Percentiles rank a stretch among this genome's conserved stretches.
phyloP scores from a whole-genome alignment of 2,329 filamentous ascomycete genomes.

The Myotisia sp. region DNA sequence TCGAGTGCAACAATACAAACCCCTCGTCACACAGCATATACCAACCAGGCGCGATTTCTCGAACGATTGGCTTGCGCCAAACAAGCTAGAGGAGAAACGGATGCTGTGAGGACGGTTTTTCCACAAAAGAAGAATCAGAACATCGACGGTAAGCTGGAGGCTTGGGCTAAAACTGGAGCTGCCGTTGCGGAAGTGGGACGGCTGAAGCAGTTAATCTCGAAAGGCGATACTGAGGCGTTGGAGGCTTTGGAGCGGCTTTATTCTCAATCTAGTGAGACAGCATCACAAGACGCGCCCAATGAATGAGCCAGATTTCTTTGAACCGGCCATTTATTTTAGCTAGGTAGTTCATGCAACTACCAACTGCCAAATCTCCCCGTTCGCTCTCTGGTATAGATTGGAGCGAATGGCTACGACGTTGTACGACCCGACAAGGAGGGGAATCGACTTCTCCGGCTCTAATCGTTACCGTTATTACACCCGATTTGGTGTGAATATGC shows the following conservation, averaged over 20 bases:
- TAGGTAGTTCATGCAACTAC: no score
- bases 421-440: no score
- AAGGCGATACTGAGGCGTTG: slow-evolving; percentile 25
- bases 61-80: slow-evolving; percentile 54
- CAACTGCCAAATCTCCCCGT: no score
- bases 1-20: slow-evolving; percentile 2
- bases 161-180: slow-evolving; percentile 27
- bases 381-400: no score
- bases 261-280: slow-evolving; percentile 13
- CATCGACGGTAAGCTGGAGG: slow-evolving; percentile 20
- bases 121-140: slow-evolving; percentile 20
- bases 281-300: no score
- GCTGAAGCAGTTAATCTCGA: slow-evolving; percentile 23
- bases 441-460: no score
- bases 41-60: slow-evolving; percentile 43
- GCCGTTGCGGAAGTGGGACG: slow-evolving; percentile 24
- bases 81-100: slow-evolving; percentile 47
- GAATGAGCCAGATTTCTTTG: no score
- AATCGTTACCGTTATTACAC: no score
- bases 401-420: no score
- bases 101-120: slow-evolving; percentile 49
- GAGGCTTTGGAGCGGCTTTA: slow-evolving; percentile 25
- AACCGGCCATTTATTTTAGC: no score
- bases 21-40: slow-evolving; percentile 14
- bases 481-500: no score